Evolutionary conservation across 2,329 filamentous ascomycete genomes (phyloP).

Genomic region (Penicillium sp.): DNA sequence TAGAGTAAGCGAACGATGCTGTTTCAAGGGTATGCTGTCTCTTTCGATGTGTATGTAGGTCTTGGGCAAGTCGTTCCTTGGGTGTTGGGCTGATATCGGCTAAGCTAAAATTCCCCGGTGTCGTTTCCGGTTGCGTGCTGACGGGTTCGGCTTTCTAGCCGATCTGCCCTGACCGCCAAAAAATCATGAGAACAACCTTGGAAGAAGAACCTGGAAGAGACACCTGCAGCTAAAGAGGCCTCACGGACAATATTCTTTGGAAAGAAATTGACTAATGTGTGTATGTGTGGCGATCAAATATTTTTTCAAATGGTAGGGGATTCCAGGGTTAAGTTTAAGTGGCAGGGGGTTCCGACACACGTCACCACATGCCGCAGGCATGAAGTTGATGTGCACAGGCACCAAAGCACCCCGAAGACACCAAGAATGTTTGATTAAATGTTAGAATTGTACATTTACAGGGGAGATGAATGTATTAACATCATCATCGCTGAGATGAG

Average conservation of each 20-base stretch:
- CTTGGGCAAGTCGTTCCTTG: background rate
- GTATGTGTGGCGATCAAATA: background rate
- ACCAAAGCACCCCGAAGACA: too few species aligned
- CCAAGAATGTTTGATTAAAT: too few species aligned
- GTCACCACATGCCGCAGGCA: background rate
- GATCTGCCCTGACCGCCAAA: constrained; percentile 1
- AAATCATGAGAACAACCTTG: background rate
- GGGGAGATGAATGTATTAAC: too few species aligned
- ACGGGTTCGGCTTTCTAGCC: constrained; percentile 18
- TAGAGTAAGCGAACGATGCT: background rate
- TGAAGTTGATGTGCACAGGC: background rate
- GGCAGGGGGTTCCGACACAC: too few species aligned
- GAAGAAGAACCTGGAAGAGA: background rate
- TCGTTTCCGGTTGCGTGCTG: constrained; percentile 10
- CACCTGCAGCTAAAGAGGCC: background rate
- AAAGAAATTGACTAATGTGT: background rate
- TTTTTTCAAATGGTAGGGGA: background rate
- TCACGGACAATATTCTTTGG: background rate
- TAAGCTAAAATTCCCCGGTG: background rate
- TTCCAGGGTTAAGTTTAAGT: background rate
- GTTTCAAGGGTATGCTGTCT: background rate
- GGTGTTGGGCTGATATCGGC: background rate
- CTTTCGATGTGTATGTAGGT: background rate
- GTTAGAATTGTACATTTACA: too few species aligned
- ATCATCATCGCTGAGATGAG: too few species aligned